Conservation (phyloP, 768 basidiomycete species). For the Aureoboletus auriporus region DNA sequence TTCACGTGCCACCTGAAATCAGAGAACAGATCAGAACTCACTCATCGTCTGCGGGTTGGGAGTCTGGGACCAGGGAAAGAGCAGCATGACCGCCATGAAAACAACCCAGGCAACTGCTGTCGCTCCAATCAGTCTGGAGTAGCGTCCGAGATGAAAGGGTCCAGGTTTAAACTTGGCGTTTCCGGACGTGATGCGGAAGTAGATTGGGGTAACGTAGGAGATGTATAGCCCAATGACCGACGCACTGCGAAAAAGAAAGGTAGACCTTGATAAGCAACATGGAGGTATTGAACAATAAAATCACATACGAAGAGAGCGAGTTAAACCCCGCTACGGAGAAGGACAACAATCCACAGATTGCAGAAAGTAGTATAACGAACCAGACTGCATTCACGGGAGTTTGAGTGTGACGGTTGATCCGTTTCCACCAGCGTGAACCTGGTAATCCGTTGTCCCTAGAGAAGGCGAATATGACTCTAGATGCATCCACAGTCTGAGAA, state of each 20-base stretch:
- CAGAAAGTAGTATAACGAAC: slow-evolving; percentile 33
- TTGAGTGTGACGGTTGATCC: slow-evolving; percentile 28
- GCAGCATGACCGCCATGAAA: slow-evolving; percentile 32
- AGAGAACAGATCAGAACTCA: slow-evolving; percentile 13
- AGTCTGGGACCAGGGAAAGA: slow-evolving; percentile 30
- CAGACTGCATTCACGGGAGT: slow-evolving; percentile 41
- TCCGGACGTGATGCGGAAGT: slow-evolving; percentile 34
- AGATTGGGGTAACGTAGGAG: slow-evolving; percentile 37
- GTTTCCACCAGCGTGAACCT: slow-evolving; percentile 35
- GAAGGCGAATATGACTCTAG: slow-evolving; percentile 45
- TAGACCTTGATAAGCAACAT: not conserved
- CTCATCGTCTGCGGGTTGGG: slow-evolving; percentile 30
- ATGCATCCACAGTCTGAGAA: slow-evolving; percentile 44
- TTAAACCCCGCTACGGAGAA: slow-evolving; percentile 32
- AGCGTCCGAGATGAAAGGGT: slow-evolving; percentile 32
- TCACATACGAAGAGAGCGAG: slow-evolving; percentile 32
- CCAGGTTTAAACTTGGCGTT: slow-evolving; percentile 31
- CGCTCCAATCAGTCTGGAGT: slow-evolving; percentile 28
- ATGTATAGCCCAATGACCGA: slow-evolving; percentile 34
- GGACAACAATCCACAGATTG: slow-evolving; percentile 29
- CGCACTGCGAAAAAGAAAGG: slow-evolving; percentile 14
- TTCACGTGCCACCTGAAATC: not conserved
- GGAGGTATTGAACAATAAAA: not conserved
- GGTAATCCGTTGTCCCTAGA: slow-evolving; percentile 36
- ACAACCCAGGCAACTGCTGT: slow-evolving; percentile 29